Conservation (phyloP, 257 asterid genomes). For the Rauvolfia tetraphylla region DNA sequence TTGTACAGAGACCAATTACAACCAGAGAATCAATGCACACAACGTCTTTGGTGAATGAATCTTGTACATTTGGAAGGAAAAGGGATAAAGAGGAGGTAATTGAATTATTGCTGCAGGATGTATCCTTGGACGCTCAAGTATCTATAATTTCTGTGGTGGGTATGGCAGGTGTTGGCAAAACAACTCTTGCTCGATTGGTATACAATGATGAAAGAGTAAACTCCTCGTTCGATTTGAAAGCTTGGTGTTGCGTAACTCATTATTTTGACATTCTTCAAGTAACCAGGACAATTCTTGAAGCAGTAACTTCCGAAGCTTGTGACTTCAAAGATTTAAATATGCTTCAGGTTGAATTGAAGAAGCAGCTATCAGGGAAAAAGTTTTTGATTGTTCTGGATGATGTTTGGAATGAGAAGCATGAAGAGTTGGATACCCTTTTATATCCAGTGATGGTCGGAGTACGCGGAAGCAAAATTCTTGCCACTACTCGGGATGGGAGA, state of each 20-base stretch:
- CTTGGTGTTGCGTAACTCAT: constrained; percentile 18
- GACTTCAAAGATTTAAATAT: constrained; percentile 8
- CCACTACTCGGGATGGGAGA: constrained; percentile 10
- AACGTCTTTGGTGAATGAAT: constrained; percentile 11
- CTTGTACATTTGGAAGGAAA: constrained; percentile 17
- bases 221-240: constrained; percentile 2
- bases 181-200: constrained; percentile 18
- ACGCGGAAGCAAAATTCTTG: constrained; percentile 17
- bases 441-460: constrained; percentile 19
- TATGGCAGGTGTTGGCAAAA: constrained; percentile 13
- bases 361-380: not conserved
- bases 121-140: not conserved
- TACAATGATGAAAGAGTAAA: constrained; percentile 15
- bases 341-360: constrained; percentile 15
- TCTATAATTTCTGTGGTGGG: constrained; percentile 18
- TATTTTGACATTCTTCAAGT: constrained; percentile 4
- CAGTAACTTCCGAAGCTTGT: constrained; percentile 1
- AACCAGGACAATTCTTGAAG: not conserved
- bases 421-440: constrained; percentile 13
- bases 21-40: not conserved
- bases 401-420: constrained; percentile 16
- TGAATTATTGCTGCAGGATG: not conserved
- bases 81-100: constrained; percentile 12
- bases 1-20: constrained; percentile 1
- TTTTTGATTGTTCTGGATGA: constrained; percentile 21